phyloP scores from a whole-genome alignment of 2,329 filamentous ascomycete genomes.

The Colletotrichum lindemuthianum region DNA sequence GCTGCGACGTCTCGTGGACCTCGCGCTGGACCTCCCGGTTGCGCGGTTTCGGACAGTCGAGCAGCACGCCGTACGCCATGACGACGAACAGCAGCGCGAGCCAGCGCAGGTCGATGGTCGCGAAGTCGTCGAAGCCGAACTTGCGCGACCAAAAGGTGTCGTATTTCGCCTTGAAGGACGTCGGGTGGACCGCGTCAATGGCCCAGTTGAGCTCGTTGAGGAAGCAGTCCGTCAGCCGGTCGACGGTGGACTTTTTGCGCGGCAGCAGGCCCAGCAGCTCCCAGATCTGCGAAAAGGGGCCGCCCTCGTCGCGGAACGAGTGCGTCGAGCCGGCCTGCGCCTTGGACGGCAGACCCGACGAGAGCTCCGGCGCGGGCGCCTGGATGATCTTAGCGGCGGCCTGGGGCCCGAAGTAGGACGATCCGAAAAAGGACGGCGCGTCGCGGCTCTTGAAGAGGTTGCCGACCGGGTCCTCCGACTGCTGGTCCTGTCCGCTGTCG shows the following conservation, averaged over 20 bases:
- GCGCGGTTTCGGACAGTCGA: slow-evolving; percentile 46
- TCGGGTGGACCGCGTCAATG: slow-evolving; percentile 48
- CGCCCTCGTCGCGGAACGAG: slow-evolving; percentile 34
- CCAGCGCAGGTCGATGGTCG: slow-evolving; percentile 52
- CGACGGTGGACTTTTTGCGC: slow-evolving; percentile 48
- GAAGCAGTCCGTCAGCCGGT: slow-evolving; percentile 47
- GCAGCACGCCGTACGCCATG: slow-evolving; percentile 49
- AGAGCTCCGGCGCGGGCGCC: slow-evolving; percentile 38
- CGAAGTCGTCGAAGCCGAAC: slow-evolving; percentile 51
- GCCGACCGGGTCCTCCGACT: slow-evolving; percentile 37
- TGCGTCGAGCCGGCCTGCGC: slow-evolving; percentile 33
- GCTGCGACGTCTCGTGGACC: slow-evolving; percentile 49
- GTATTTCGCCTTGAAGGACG: slow-evolving; percentile 47
- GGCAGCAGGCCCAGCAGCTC: slow-evolving; percentile 51
- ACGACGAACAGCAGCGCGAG: slow-evolving; percentile 53
- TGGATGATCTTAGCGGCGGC: slow-evolving; percentile 45
- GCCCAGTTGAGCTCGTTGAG: slow-evolving; percentile 49
- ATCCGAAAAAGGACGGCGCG: slow-evolving; percentile 44
- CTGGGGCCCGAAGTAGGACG: slow-evolving; percentile 46
- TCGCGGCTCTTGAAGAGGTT: slow-evolving; percentile 44
- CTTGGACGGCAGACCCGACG: slow-evolving; percentile 39
- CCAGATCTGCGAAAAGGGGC: slow-evolving; percentile 50
- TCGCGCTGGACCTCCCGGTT: slow-evolving; percentile 48
- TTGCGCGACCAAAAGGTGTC: slow-evolving; percentile 51
- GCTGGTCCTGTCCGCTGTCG: slow-evolving; percentile 17